A percentile compares a stretch with the other conserved stretches of the same genome.
These are phyloP conservation scores for Hanseniaspora pseudoguilliermondii DNA, from an alignment of 805 yeast genomes.

Conservation along the genomic window DNA sequence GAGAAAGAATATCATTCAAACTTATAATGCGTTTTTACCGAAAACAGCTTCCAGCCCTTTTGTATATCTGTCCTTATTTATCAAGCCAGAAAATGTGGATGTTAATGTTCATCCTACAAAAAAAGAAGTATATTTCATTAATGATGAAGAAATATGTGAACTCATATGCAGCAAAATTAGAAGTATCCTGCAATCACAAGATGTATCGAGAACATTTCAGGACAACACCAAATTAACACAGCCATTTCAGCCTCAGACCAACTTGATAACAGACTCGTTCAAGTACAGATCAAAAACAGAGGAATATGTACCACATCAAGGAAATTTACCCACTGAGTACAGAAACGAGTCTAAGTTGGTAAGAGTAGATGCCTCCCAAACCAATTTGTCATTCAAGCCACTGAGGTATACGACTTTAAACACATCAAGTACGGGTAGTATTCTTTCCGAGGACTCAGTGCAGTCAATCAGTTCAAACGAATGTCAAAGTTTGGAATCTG, in stretches of 20 bases:
- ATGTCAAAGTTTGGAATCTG: constrained; percentile 30
- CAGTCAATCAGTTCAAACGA: neutral
- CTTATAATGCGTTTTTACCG: constrained; percentile 58
- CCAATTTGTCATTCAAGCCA: constrained; percentile 5
- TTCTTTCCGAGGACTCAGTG: neutral
- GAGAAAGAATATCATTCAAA: constrained; percentile 48
- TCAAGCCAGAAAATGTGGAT: constrained; percentile 62
- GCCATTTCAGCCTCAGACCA: neutral
- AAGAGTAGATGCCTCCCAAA: constrained; percentile 24
- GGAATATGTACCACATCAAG: neutral
- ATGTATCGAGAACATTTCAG: constrained; percentile 54
- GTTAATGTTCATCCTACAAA: constrained; percentile 96
- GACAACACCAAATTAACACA: constrained; percentile 39
- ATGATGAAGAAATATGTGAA: constrained; percentile 77
- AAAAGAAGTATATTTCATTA: constrained; percentile 72
- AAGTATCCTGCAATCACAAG: constrained; percentile 40
- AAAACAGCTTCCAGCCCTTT: constrained; percentile 61
- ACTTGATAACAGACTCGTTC: neutral
- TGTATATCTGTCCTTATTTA: constrained; percentile 55
- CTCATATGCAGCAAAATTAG: constrained; percentile 40
- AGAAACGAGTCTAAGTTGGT: constrained; percentile 27
- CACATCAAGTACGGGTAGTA: neutral
- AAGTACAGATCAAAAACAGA: neutral
- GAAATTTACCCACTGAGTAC: constrained; percentile 17
- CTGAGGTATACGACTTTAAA: neutral